Evolutionary conservation across 257 asterid species (phyloP), one percentile per base, ranked within the genome.

Genomic region (Voacanga thouarsii): DNA sequence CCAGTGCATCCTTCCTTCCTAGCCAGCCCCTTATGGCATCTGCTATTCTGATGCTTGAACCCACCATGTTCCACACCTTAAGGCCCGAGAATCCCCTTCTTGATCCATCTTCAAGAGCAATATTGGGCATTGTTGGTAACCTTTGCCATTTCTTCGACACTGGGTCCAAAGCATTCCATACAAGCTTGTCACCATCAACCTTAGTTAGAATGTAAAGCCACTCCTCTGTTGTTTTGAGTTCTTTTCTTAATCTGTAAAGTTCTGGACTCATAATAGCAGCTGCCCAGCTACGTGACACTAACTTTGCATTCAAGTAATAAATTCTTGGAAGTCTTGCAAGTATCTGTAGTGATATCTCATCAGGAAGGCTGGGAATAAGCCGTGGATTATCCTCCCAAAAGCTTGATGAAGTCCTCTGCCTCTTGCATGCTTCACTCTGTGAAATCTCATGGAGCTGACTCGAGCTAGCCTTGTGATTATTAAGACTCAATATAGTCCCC

Each of bases 91-190:
- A 79, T 53, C 93, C 84, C 81, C 90, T 77, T 80, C 80, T 84
- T 23, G 73, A 68, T 51, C 84, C 88, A 51, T 87, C 88, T 57
- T 87, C 91, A 30, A 76, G 45, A 24, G 82, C 78, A 53, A 86
- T 78, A 44, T 83, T 80, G 5, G 97, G 97, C 95, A 94, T 89
- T 30, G 85, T 86, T 47, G 98, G 98, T 79, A 94, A 75, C 80
- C 89, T 86, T 82, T 88, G 96, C 98, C 98, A 94, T 78, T 66
- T 80, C 74, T 73, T 53, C 33, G 91, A 89, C n/a, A 82, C 79
- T 0, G 98, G 97, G 81, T 94, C 98, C 77, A 92, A 81, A n/a
- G 96, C 91, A 83, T 86, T 82, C 98, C 98, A 94, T 71, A 84
- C 66, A 78, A 92, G 89, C 80, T 78, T 89, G 76, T 88, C 92